phyloP scores from a whole-genome alignment of 2,329 filamentous ascomycete species.

The Torrubiella hemipterigena region DNA sequence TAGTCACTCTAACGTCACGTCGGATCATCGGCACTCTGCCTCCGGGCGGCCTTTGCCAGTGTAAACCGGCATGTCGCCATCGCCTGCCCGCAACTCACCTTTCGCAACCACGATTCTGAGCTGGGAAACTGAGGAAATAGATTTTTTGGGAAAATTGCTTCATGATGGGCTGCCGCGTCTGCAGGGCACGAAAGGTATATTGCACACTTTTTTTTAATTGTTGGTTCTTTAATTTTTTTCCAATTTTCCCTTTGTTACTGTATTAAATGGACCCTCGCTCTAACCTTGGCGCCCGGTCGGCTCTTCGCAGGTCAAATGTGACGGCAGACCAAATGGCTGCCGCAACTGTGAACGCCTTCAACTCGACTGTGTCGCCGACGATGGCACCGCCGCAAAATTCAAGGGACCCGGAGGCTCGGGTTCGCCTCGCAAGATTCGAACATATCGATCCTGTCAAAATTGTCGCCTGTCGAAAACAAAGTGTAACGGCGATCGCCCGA shows the following conservation, averaged over 20 bases:
- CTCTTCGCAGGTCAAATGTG: conserved; percentile 25
- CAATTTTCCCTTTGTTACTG: too few relatives aligned
- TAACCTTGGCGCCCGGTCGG: too few relatives aligned
- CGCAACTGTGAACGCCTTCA: conserved; percentile 30
- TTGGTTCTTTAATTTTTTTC: too few relatives aligned
- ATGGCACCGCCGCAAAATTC: conserved; percentile 15
- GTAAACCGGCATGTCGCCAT: too few relatives aligned
- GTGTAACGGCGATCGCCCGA: conserved; percentile 27
- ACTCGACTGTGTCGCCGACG: conserved; percentile 26
- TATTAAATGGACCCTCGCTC: too few relatives aligned
- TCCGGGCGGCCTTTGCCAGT: too few relatives aligned
- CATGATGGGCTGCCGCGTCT: conserved; percentile 27
- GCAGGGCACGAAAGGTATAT: conserved; percentile 26
- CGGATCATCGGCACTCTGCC: too few relatives aligned
- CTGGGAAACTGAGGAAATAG: too few relatives aligned
- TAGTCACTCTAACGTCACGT: too few relatives aligned
- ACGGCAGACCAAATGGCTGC: conserved; percentile 27
- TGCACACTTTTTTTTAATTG: not conserved
- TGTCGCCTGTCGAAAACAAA: conserved; percentile 29
- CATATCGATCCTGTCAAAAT: conserved; percentile 26
- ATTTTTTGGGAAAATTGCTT: too few relatives aligned
- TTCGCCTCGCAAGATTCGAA: conserved; percentile 24
- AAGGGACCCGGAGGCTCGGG: conserved; percentile 14
- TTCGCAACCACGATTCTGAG: too few relatives aligned
- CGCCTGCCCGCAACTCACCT: too few relatives aligned